Percentiles rank a stretch among this genome's conserved stretches.
phyloP scores from a whole-genome alignment of 768 basidiomycete genomes.

The Suillus decipiens region DNA sequence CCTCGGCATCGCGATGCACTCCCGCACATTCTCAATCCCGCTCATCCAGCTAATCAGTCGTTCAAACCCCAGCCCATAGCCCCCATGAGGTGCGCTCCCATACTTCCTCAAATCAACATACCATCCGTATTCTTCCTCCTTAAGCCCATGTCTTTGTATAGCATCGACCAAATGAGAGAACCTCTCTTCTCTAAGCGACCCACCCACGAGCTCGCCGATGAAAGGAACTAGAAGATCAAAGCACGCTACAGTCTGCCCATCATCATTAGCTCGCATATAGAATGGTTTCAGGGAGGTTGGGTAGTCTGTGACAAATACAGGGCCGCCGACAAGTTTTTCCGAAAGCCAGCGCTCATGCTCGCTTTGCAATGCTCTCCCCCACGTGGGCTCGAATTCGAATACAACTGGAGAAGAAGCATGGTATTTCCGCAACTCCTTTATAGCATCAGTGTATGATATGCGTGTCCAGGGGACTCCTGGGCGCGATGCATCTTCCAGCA shows the following conservation, averaged over 20 bases:
- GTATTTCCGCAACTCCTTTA: constrained; percentile 52
- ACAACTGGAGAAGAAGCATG: constrained; percentile 27
- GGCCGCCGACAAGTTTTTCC: constrained; percentile 62
- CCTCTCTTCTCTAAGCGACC: constrained; percentile 86
- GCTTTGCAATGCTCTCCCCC: constrained; percentile 76
- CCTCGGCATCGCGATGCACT: constrained; percentile 90
- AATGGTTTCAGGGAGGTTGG: constrained; percentile 86
- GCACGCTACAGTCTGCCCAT: constrained; percentile 75
- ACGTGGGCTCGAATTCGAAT: constrained; percentile 60
- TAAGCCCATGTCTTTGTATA: constrained; percentile 48
- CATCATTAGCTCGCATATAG: constrained; percentile 84
- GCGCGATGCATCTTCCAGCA: constrained; percentile 39
- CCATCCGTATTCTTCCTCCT: constrained; percentile 53
- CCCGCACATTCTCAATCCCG: constrained; percentile 88
- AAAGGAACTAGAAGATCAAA: constrained; percentile 92
- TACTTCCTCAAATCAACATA: constrained; percentile 83
- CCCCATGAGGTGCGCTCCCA: constrained; percentile 90
- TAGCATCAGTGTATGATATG: constrained; percentile 79
- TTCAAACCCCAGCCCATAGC: constrained; percentile 97
- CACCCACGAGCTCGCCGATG: constrained; percentile 89
- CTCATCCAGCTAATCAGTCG: constrained; percentile 84
- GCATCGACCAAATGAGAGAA: constrained; percentile 47
- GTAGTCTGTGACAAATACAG: constrained; percentile 92
- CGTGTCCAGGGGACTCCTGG: constrained; percentile 55
- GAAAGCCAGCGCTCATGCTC: constrained; percentile 96